Conservation (phyloP, 2,329 filamentous ascomycete genomes). For the Aspergillus proliferans region DNA sequence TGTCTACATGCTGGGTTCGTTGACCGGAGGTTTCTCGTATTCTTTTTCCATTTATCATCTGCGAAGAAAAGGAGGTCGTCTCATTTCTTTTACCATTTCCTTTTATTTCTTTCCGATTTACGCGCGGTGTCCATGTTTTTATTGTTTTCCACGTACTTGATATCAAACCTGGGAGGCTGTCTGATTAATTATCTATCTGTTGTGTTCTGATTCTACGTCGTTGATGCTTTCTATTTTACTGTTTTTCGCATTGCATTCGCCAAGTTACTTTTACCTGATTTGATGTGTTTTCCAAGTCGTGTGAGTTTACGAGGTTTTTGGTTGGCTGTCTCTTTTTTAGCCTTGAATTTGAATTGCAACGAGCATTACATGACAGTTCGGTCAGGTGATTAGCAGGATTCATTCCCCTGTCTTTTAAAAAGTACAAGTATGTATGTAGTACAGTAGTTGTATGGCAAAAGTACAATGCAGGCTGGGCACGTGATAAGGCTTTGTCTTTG, state of each 20-base stretch:
- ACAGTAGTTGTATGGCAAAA: too few relatives aligned
- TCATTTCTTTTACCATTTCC: slow-evolving; percentile 1
- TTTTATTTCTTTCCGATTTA: slow-evolving; percentile 5
- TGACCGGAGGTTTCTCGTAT: not conserved
- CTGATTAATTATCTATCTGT: slow-evolving; percentile 27
- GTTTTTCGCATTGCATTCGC: too few relatives aligned
- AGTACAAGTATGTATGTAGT: too few relatives aligned
- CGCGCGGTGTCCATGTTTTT: slow-evolving; percentile 4
- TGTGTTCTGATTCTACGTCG: slow-evolving; percentile 2
- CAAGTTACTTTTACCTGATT: too few relatives aligned
- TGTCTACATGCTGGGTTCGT: not conserved
- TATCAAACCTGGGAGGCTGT: slow-evolving; percentile 33
- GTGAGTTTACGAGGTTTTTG: not conserved
- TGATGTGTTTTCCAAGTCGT: too few relatives aligned
- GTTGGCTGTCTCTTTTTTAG: too few relatives aligned
- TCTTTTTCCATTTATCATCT: slow-evolving; percentile 1
- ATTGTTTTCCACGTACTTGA: slow-evolving; percentile 5
- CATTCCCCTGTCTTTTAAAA: too few relatives aligned
- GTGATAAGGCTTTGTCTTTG: too few relatives aligned
- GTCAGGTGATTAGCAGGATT: too few relatives aligned
- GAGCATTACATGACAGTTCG: too few relatives aligned
- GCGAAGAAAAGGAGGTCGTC: slow-evolving; percentile 9
- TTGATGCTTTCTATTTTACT: not conserved
- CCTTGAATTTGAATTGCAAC: too few relatives aligned
- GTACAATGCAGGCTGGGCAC: too few relatives aligned